A percentile compares a stretch with the other conserved stretches of the same genome.
phyloP scores from a whole-genome alignment of 2,329 filamentous ascomycete species.

The Neofusicoccum parvum region DNA sequence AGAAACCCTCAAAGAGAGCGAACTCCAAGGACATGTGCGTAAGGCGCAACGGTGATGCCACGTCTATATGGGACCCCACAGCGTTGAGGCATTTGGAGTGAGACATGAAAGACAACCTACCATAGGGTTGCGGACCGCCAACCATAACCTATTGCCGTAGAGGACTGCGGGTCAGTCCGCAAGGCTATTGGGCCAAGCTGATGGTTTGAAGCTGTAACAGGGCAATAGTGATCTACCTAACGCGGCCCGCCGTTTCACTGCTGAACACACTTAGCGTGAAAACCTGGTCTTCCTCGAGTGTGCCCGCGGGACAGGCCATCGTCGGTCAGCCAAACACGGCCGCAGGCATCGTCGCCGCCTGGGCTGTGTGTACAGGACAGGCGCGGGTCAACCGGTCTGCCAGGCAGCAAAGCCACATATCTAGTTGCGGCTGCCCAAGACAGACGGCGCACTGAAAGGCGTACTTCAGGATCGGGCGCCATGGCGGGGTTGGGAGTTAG shows the following conservation, averaged over 20 bases:
- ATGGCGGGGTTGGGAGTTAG: not conserved
- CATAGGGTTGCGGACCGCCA: not conserved
- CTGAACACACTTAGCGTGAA: not conserved
- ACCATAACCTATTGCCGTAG: not conserved
- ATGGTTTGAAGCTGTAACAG: conserved; percentile 2
- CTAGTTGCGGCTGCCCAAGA: not conserved
- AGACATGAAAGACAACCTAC: not conserved
- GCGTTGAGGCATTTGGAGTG: not conserved
- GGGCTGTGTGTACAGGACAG: not conserved
- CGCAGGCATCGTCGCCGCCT: not conserved
- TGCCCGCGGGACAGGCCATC: not conserved
- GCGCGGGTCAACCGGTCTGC: not conserved
- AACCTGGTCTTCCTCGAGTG: not conserved
- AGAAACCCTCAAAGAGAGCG: not conserved
- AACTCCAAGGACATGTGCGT: not conserved
- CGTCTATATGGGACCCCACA: not conserved
- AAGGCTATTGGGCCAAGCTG: not conserved
- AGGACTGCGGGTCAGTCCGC: not conserved
- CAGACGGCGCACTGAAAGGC: not conserved
- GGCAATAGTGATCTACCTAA: not conserved
- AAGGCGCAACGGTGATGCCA: not conserved
- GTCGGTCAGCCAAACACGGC: conserved; percentile 6
- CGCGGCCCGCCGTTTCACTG: conserved; percentile 5
- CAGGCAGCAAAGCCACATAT: conserved; percentile 9
- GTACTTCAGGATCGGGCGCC: not conserved